Conservation (phyloP, 2,329 filamentous ascomycete species). For the Dactylella cylindrospora region DNA sequence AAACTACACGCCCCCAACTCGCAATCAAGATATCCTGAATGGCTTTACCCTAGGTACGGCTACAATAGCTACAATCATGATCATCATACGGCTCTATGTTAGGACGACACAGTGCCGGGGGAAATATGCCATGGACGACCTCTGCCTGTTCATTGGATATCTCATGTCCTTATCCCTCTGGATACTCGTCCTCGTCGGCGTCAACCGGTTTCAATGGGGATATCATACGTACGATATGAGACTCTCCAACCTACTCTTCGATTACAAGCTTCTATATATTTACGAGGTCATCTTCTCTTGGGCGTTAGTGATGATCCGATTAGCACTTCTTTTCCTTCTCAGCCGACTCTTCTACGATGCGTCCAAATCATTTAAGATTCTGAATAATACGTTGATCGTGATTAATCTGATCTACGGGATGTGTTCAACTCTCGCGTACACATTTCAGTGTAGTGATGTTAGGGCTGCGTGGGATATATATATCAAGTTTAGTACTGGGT, state of each 20-base stretch:
- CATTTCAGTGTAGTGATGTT: slow-evolving; percentile 26
- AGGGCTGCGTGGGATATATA: slow-evolving; percentile 27
- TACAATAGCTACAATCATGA: slow-evolving; percentile 13
- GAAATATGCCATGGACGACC: slow-evolving; percentile 24
- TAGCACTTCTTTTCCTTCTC: slow-evolving; percentile 23
- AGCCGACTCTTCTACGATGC: slow-evolving; percentile 25
- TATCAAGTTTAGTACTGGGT: slow-evolving; percentile 20
- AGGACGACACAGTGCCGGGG: slow-evolving; percentile 17
- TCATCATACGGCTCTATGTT: slow-evolving; percentile 20
- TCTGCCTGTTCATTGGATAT: slow-evolving; percentile 12
- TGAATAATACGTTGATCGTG: slow-evolving; percentile 27
- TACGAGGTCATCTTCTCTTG: slow-evolving; percentile 25
- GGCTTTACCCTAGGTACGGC: slow-evolving; percentile 17
- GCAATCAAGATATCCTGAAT: slow-evolving; percentile 23
- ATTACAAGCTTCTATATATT: slow-evolving; percentile 29
- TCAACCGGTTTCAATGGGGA: slow-evolving; percentile 33
- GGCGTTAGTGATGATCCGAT: slow-evolving; percentile 18
- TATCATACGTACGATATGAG: slow-evolving; percentile 35
- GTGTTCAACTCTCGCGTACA: slow-evolving; percentile 14
- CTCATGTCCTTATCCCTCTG: slow-evolving; percentile 15
- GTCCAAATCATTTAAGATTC: slow-evolving; percentile 9
- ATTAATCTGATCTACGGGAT: slow-evolving; percentile 22
- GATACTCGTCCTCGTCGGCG: slow-evolving; percentile 27
- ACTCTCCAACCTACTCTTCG: slow-evolving; percentile 12
- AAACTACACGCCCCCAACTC: slow-evolving; percentile 16